Conservation (phyloP, 1,139 yeast genomes). For the Suhomyces wounanorum region DNA sequence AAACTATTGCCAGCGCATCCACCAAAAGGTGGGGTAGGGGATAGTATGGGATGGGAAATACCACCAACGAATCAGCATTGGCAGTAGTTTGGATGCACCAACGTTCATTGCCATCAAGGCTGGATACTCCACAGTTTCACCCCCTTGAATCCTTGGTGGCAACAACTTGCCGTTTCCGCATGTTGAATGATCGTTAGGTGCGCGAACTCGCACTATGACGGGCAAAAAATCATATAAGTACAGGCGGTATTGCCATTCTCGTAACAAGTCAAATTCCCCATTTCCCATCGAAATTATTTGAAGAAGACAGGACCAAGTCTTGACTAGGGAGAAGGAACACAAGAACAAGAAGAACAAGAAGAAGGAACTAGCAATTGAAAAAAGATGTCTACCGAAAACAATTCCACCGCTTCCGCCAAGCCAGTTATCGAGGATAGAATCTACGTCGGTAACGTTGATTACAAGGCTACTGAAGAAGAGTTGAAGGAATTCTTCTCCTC, state of each 20-base stretch:
- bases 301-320: constrained; percentile 11
- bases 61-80: neutral
- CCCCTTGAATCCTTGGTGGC: neutral
- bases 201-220: constrained; percentile 5
- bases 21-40: neutral
- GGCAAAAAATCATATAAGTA: constrained; percentile 13
- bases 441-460: constrained; percentile 55
- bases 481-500: constrained; percentile 46
- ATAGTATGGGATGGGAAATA: neutral
- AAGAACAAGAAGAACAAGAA: constrained; percentile 8
- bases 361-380: constrained; percentile 9
- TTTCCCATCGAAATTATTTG: constrained; percentile 11
- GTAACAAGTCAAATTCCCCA: constrained; percentile 2
- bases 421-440: constrained; percentile 45
- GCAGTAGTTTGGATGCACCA: too few species aligned
- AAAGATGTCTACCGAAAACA: constrained; percentile 10
- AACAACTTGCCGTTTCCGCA: neutral
- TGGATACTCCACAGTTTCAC: neutral
- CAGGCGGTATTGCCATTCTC: constrained; percentile 9
- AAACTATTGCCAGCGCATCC: neutral
- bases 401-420: constrained; percentile 17
- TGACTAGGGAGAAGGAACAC: constrained; percentile 11
- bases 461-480: constrained; percentile 55
- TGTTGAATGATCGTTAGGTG: neutral
- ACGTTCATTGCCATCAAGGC: too few species aligned